phyloP scores from a whole-genome alignment of 2,329 filamentous ascomycete species.

The Amesomyces nigricolor region DNA sequence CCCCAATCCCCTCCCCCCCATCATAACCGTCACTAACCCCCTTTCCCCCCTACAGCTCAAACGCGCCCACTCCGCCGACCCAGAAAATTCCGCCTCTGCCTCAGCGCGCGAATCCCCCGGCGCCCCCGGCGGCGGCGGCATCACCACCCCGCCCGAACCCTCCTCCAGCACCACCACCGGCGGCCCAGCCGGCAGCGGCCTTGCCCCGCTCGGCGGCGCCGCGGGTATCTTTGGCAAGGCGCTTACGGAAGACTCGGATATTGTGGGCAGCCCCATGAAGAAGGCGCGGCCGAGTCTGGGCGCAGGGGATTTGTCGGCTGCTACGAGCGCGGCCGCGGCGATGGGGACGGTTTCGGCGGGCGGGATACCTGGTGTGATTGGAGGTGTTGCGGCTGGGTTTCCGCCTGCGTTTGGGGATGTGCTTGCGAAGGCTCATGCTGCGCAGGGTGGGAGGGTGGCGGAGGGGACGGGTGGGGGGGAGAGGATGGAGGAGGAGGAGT shows the following conservation, averaged over 20 bases:
- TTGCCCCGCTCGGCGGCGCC: constrained; percentile 30
- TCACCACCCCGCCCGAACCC: constrained; percentile 37
- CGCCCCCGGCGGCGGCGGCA: constrained; percentile 28
- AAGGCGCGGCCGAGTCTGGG: constrained; percentile 63
- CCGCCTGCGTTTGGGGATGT: constrained; percentile 39
- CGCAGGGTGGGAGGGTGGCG: constrained; percentile 24
- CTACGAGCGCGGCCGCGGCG: background rate
- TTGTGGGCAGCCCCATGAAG: constrained; percentile 66
- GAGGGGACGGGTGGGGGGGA: constrained; percentile 20
- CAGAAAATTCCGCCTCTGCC: constrained; percentile 41
- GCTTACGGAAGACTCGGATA: constrained; percentile 41
- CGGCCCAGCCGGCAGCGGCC: background rate
- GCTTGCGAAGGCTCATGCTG: constrained; percentile 35
- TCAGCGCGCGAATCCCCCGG: constrained; percentile 42
- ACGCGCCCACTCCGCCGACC: constrained; percentile 70
- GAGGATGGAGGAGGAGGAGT: constrained; percentile 34
- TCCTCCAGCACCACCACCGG: no score
- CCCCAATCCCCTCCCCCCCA: background rate
- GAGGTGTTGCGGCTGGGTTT: constrained; percentile 22
- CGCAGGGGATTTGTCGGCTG: constrained; percentile 16
- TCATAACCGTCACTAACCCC: constrained; percentile 23
- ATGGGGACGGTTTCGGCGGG: constrained; percentile 1
- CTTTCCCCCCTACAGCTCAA: constrained; percentile 55
- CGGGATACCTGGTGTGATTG: background rate
- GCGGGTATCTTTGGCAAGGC: constrained; percentile 38